Evolutionary conservation across 2,329 filamentous ascomycete genomes (phyloP), one percentile per base, ranked within the genome.

Genomic region (Fusarium caatingaense): DNA sequence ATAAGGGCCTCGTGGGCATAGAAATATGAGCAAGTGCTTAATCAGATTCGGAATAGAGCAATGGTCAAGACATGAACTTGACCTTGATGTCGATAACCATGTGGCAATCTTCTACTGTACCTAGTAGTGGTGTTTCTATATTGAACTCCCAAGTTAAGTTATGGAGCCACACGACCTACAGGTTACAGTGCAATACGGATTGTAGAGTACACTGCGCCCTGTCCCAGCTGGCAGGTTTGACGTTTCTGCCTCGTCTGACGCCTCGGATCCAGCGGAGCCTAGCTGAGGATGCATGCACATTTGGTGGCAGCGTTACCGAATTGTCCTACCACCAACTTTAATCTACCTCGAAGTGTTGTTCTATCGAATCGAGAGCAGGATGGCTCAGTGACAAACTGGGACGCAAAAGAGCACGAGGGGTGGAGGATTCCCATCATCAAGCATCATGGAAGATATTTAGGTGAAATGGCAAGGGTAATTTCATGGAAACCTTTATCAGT

Each of bases 171-270:
- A 59, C 47, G 44, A 37, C 55, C 48, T 30, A 15, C 30, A 47
- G 18, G 23, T n/a, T 28, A 37, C 23, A 41, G 23, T 41, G 8
- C 9, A 27, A 41, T 23, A 68, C 53, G 23, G 47, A 32, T 42
- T 37, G 40, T 54, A 42, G 47, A 40, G 49, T 37, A 40, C 54
- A 42, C 32, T 32, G 34, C 60, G 37, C 21, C 30, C 46, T n/a
- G 48, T 59, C 55, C 60, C 46, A 49, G 28, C 49, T 51, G 68
- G 54, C 55, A 54, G 56, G 50, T 56, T 68, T 69, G 65, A 50
- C 60, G 45, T 65, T 54, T 68, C 49, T 50, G 44, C 50, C 55
- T 69, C 46, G 25, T 50, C 45, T 56, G 40, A 37, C 25, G 20
- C 41, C 47, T 49, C 47, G 15, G 13, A 51, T 37, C 34, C 34